These are phyloP conservation scores for Abortiporus biennis DNA, from an alignment of 1,284 basidiomycete species.

Conservation along the genomic window DNA sequence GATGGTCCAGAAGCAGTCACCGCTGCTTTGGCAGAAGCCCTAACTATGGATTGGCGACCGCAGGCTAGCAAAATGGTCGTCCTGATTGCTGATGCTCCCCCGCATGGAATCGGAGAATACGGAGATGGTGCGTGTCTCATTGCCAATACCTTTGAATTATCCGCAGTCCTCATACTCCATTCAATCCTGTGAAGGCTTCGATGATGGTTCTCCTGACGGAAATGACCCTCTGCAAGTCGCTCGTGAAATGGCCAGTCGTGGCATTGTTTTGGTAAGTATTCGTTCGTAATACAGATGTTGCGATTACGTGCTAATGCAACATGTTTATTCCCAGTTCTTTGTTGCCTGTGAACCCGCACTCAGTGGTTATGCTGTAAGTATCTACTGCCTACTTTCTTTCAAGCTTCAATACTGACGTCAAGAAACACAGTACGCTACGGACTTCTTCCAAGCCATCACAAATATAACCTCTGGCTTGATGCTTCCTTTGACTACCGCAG, in stretches of 20 bases:
- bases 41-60: slow-evolving; percentile 89
- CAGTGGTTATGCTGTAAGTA: slow-evolving; percentile 82
- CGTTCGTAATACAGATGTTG: neutral
- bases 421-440: slow-evolving; percentile 71
- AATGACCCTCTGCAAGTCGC: slow-evolving; percentile 88
- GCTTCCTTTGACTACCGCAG: slow-evolving; percentile 94
- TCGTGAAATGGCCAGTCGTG: slow-evolving; percentile 82
- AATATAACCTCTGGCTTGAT: slow-evolving; percentile 91
- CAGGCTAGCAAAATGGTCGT: slow-evolving; percentile 93
- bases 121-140: slow-evolving; percentile 60
- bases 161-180: neutral
- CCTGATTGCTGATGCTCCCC: slow-evolving; percentile 95
- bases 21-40: slow-evolving; percentile 82
- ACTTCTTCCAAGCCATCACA: slow-evolving; percentile 93
- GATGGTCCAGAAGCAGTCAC: slow-evolving; percentile 99
- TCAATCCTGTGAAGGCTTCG: slow-evolving; percentile 82
- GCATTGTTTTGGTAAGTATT: slow-evolving; percentile 80
- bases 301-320: slow-evolving; percentile 3
- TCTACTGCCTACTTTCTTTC: slow-evolving; percentile 12
- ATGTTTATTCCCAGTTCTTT: slow-evolving; percentile 63
- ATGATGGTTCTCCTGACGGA: slow-evolving; percentile 89
- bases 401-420: neutral
- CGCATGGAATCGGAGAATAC: slow-evolving; percentile 91
- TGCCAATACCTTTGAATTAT: neutral
- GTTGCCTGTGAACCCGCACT: slow-evolving; percentile 98